Percentiles rank a stretch among this genome's conserved stretches.
These are phyloP conservation scores for Rosa multiflora DNA, from an alignment of 306 rosid species.

Conservation along the genomic window DNA sequence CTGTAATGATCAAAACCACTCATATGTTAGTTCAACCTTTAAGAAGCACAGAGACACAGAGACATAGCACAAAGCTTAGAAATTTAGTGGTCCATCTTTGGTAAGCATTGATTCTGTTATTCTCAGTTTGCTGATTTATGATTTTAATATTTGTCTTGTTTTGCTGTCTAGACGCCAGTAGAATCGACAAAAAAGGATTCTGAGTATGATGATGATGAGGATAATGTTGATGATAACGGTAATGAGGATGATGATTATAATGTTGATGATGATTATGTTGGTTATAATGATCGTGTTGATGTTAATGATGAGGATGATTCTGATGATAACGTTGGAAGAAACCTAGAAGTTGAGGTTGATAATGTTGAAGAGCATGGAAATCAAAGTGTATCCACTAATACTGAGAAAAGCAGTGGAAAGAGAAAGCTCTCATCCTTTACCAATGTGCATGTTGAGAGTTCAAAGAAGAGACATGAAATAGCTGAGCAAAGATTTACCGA, in stretches of 20 bases:
- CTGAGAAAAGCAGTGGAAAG: conserved; percentile 2
- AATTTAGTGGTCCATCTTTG: not conserved
- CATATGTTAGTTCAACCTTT: not conserved
- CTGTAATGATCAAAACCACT: not conserved
- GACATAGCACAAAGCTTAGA: not conserved
- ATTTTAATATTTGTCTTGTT: not conserved
- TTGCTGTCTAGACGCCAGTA: not conserved
- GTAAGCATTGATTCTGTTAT: not conserved
- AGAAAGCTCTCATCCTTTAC: not conserved
- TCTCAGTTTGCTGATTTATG: not conserved
- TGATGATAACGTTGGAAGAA: not conserved
- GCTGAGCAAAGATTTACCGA: not conserved
- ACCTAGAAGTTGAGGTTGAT: not conserved
- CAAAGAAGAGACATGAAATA: not conserved
- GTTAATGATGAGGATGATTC: not conserved
- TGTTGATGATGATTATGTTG: not conserved
- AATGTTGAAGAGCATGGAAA: not conserved
- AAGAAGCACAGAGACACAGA: not conserved
- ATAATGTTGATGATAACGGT: not conserved
- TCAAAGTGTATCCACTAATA: not conserved
- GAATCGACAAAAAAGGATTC: not conserved
- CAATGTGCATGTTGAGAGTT: not conserved
- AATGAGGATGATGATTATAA: not conserved
- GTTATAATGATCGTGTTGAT: not conserved
- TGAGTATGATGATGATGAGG: not conserved